phyloP scores from a whole-genome alignment of 2,329 filamentous ascomycete species.

The Cladophialophora bantiana region DNA sequence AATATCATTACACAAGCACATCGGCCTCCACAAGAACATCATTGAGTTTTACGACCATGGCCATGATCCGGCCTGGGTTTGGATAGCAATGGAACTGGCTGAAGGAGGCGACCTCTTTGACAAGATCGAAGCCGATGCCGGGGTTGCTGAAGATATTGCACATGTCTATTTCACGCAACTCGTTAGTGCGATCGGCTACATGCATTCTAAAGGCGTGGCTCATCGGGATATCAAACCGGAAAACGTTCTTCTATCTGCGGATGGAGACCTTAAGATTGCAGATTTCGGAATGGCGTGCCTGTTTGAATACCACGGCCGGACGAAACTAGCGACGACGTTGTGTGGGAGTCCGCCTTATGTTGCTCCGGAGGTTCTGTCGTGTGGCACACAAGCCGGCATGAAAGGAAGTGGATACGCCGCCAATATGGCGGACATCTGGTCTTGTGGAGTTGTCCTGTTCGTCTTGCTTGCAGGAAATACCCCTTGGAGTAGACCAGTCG shows the following conservation, averaged over 20 bases:
- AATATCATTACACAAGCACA: conserved; percentile 84
- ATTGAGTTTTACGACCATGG: conserved; percentile 91
- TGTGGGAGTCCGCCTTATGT: conserved; percentile 98
- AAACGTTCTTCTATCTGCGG: conserved; percentile 86
- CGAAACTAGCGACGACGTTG: conserved; percentile 83
- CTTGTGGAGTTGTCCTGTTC: conserved; percentile 96
- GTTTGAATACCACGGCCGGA: conserved; percentile 85
- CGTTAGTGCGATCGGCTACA: conserved; percentile 87
- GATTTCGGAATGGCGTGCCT: conserved; percentile 96
- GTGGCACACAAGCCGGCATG: conserved; percentile 58
- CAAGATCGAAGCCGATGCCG: conserved; percentile 98
- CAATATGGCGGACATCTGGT: conserved; percentile 93
- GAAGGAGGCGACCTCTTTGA: conserved; percentile 97
- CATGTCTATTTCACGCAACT: conserved; percentile 96
- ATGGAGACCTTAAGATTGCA: conserved; percentile 89
- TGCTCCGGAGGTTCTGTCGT: conserved; percentile 81
- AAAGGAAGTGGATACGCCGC: conserved; percentile 61
- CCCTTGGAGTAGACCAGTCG: conserved; percentile 93
- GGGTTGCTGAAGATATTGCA: conserved; percentile 91
- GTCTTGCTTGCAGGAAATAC: conserved; percentile 95
- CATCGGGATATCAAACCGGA: conserved; percentile 94
- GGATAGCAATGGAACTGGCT: conserved; percentile 98
- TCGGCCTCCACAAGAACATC: conserved; percentile 89
- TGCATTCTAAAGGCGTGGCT: conserved; percentile 94
- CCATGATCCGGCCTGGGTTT: conserved; percentile 85